Base-by-base conservation (phyloP, 2,329 filamentous ascomycete genomes). In the Epichloe baconii region DNA sequence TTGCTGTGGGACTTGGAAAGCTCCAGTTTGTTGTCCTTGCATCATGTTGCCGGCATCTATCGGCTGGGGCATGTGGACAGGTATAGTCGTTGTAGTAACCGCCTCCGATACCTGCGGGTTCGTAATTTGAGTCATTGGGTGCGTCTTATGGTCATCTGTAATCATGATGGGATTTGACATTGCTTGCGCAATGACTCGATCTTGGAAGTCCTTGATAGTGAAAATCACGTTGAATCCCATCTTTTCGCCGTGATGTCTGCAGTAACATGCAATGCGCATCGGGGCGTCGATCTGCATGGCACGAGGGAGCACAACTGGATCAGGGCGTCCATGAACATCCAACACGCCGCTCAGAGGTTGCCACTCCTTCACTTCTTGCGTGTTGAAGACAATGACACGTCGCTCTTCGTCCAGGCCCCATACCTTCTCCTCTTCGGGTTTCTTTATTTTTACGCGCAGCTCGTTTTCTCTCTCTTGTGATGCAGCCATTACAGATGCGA, bases 241-340 rank as follows among this genome's bases (percentile, higher is more conserved):
- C 71, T 97, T 97, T 69, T 97, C 93, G 53, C 85, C 82, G 60
- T 97, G 91, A 64, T 98, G 91, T 19, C 91, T 82, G 68, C 91
- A 97, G 68, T 97, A 98, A 66, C 91, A 98, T 23, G 90, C 88
- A 61, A 98, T 96, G 10, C 91, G 84, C 90, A 97, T 95, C 0
- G 88, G 89, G 2, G 88, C 81, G 58, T 90, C 84, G 21, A 95
- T 82, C 61, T 88, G 84, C 72, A 88, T 81, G 6, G 84, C 79
- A 48, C 80, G 81, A 48, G 75, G 73, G 44, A 67, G 72, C 54
- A 69, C 62, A 31, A 74, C 67, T n/a, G 73, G 68, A 52, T 76
- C 71, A 47, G 67, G 66, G 21, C 67, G 66, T 40, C 71, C 71
- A 54, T 54, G 70, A 61, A 55, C 67, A 41, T 64, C 69, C 61